Evolutionary conservation across 768 basidiomycete genomes (phyloP), one percentile per base, ranked within the genome.

Genomic region (Saitozyma podzolica): DNA sequence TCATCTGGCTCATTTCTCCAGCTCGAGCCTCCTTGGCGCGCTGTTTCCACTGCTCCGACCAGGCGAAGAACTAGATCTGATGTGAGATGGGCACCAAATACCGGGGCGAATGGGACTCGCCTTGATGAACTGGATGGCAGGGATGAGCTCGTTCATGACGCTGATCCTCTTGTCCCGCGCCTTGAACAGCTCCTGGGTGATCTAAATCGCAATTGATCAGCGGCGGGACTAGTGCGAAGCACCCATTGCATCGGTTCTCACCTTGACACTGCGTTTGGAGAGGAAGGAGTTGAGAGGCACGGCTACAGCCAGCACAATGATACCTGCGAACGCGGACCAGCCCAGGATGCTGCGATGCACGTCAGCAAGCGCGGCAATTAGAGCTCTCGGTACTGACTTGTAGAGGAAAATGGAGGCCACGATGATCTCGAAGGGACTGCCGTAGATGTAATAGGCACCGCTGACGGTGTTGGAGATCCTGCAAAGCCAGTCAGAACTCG

Each of bases 141-240:
- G 84, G 64, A 92, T 87, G 19, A 92, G 80, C 75, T 93, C 90
- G 64, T 86, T 90, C 65, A 91, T 76, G 6, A 90, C 86, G 1
- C 83, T 85, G 85, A 91, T 90, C 11, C 90, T 83, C 79, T 86
- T 87, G 72, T 93, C 91, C 16, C 87, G 80, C 0, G 89, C 87
- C 29, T 75, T 73, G 17, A 77, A 53, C 50, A 75, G 42, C 19
- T 65, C 67, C 59, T 75, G 69, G 9, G 67, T 71, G 58, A 77
- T 74, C 63, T 65, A 42, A 14, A 29, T 29, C 29, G 5, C 29
- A 29, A 29, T 4, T 43, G 16, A 41, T 52, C 40, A 58, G 49
- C 49, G 29, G 84, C 29, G 29, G 29, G 29, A 29, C 29, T 29
- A 29, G 29, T 29, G 29, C 29, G 29, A 78, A 47, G 87, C 82